These are phyloP conservation scores for Gamarada debralockiae DNA, from an alignment of 495 filamentous ascomycete genomes.

Conservation along the genomic window DNA sequence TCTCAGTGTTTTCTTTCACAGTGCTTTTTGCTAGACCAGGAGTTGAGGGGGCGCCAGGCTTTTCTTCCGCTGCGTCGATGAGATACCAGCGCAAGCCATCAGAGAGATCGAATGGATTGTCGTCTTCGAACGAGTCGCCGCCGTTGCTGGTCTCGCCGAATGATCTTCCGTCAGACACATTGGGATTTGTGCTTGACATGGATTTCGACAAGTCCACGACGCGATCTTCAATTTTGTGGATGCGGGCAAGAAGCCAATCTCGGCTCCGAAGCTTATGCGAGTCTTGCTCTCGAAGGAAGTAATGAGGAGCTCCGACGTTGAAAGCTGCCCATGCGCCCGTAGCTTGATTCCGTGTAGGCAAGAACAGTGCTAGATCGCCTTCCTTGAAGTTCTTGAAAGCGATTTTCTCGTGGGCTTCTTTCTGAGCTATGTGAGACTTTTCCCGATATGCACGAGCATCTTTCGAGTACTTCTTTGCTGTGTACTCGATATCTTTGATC, in stretches of 20 bases:
- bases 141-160: conserved; percentile 48
- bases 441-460: conserved; percentile 86
- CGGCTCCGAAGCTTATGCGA: conserved; percentile 73
- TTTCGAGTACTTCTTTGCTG: conserved; percentile 85
- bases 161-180: conserved; percentile 46
- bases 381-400: conserved; percentile 96
- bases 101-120: conserved; percentile 96
- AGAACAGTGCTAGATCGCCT: conserved; percentile 91
- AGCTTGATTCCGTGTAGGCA: conserved; percentile 89
- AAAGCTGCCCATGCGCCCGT: conserved; percentile 97
- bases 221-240: conserved; percentile 85
- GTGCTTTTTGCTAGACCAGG: conserved; percentile 86
- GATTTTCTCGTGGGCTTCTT: conserved; percentile 93
- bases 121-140: conserved; percentile 62
- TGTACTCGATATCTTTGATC: conserved; percentile 82
- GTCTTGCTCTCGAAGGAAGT: conserved; percentile 93
- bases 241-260: conserved; percentile 94
- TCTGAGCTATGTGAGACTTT: conserved; percentile 76
- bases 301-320: conserved; percentile 94
- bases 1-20: conserved; percentile 82
- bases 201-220: conserved; percentile 88
- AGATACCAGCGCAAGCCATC: conserved; percentile 96
- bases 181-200: conserved; percentile 47
- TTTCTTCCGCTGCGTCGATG: conserved; percentile 89
- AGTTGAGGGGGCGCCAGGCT: conserved; percentile 87